Percentiles rank a stretch among this genome's conserved stretches.
Evolutionary conservation across 768 basidiomycete species (phyloP).

Genomic region (Termitomyces sp.): DNA sequence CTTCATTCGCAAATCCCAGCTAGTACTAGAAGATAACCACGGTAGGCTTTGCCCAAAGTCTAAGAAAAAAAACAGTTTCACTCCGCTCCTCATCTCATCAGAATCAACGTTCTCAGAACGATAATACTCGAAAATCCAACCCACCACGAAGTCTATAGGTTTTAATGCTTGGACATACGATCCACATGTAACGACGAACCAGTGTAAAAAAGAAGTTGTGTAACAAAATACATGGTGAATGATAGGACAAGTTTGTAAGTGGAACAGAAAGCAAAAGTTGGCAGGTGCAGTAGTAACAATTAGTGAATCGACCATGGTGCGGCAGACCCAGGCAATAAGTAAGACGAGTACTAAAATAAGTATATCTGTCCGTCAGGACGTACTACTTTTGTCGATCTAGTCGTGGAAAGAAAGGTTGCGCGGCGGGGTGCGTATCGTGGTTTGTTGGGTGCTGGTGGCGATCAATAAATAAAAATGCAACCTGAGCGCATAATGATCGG

Average conservation of each 20-base stretch:
- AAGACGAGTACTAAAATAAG: not conserved
- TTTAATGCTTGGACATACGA: not conserved
- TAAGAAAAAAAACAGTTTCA: too few species aligned
- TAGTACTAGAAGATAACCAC: too few species aligned
- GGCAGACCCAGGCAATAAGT: slow-evolving; percentile 2
- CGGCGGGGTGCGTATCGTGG: too few species aligned
- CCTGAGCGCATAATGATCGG: not conserved
- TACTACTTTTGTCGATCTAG: slow-evolving; percentile 3
- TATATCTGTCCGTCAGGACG: slow-evolving; percentile 1
- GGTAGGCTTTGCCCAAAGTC: too few species aligned
- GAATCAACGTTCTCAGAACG: too few species aligned
- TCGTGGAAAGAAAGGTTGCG: not conserved
- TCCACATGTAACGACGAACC: not conserved
- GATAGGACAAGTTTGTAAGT: not conserved
- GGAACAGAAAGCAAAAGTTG: not conserved
- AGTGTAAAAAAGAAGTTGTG: not conserved
- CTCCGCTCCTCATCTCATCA: too few species aligned
- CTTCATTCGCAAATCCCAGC: too few species aligned
- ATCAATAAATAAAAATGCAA: not conserved
- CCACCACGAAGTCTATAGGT: not conserved
- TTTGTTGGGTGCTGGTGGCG: not conserved
- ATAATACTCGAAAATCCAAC: too few species aligned
- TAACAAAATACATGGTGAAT: not conserved
- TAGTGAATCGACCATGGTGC: not conserved
- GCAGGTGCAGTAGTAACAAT: slow-evolving; percentile 1